Base-by-base conservation (phyloP, 2,329 filamentous ascomycete genomes). In the Sarocladiaceae sp. region DNA sequence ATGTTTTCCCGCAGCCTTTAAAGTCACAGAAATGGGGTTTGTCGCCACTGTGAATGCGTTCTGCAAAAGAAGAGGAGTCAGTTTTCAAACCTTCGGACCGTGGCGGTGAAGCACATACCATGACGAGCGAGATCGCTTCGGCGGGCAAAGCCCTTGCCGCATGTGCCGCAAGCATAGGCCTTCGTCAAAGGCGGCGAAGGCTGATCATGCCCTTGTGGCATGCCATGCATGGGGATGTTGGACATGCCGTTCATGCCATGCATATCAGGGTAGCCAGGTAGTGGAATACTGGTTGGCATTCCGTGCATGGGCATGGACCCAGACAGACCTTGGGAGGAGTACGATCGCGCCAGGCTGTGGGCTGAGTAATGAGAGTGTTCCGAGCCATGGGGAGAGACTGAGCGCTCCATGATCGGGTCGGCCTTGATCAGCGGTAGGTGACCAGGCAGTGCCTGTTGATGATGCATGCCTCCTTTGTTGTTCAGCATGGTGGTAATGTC, bases 41-140 rank as follows among this genome's bases (percentile, higher is more conserved):
- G 47, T 90, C 76, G 35, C 91, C 91, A 49, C 82, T 95, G 66
- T 98, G 93, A 53, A 98, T 98, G 35, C 93, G 88, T 68, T 97
- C 91, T 96, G 55, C 87, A 32, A 44, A 12, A 42, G 33, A 51
- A 63, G 52, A 64, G 60, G n/a, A n/a, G n/a, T n/a, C 31, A 39
- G 31, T 23, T 21, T 11, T 16, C 18, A 10, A 12, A 6, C 11
- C 26, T 10, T 15, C 3, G 11, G 2, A 33, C 11, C 13, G 18
- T 33, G 16, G 21, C 18, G n/a, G 23, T n/a, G 10, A 15, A 11
- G 15, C 23, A 66, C 84, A 64, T 79, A 96, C 91, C 91, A 67
- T 98, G 93, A 57, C 93, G 80, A 51, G 90, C 88, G 43, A 97
- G 79, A 68, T 98, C 93, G 66, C 91, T 97, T 52, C 93, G 78